A percentile compares a stretch with the other conserved stretches of the same genome.
Evolutionary conservation across 176 grass and related monocot species (phyloP).

Genomic region (Carex myosuroides): DNA sequence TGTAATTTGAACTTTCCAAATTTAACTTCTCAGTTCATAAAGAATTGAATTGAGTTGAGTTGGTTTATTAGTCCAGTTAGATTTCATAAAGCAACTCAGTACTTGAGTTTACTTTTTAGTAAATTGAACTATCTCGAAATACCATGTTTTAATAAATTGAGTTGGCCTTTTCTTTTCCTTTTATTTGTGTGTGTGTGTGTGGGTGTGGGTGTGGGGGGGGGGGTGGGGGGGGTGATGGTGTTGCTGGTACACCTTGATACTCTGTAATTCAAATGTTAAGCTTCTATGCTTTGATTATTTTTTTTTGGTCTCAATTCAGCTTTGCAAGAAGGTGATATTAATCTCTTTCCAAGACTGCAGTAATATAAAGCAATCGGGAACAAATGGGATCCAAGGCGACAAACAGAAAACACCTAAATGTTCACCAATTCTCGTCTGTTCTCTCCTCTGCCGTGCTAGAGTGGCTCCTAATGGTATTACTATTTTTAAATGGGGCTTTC

Average conservation of each 20-base stretch:
- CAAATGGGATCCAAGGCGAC: slow-evolving; percentile 36
- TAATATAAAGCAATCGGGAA: slow-evolving; percentile 17
- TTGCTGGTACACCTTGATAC: background rate
- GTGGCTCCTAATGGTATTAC: slow-evolving; percentile 59
- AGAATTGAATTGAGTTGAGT: background rate
- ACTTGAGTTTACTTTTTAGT: background rate
- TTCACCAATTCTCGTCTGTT: slow-evolving; percentile 30
- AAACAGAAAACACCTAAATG: background rate
- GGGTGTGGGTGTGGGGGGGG: too few relatives aligned
- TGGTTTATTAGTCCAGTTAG: background rate
- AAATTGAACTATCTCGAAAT: background rate
- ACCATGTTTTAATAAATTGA: background rate
- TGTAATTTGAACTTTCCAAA: background rate
- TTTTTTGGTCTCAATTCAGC: slow-evolving; percentile 8
- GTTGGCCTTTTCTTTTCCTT: too few relatives aligned
- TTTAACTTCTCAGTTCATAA: background rate
- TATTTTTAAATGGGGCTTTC: slow-evolving; percentile 49
- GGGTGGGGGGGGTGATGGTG: background rate
- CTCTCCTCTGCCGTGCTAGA: slow-evolving; percentile 47
- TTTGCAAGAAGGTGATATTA: background rate
- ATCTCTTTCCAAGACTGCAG: background rate
- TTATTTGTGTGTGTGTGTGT: too few relatives aligned
- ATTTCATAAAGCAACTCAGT: background rate
- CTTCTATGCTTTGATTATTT: slow-evolving; percentile 4
- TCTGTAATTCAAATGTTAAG: background rate